phyloP scores from a whole-genome alignment of 306 rosid genomes.

The Senna siamea region DNA sequence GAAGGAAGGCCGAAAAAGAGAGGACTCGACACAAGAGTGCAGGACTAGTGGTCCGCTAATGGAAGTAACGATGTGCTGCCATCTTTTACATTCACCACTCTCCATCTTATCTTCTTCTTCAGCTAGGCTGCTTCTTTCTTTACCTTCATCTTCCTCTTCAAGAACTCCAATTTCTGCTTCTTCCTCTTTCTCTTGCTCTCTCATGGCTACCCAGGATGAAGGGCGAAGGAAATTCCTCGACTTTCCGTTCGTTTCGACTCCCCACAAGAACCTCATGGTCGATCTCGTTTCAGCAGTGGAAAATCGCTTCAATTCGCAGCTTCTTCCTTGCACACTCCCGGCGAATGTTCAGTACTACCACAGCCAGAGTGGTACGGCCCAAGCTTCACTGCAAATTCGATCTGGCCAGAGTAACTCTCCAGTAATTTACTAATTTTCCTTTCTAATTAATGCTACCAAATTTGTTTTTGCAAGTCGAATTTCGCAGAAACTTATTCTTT shows the following conservation, averaged over 20 bases:
- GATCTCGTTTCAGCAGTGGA: slow-evolving; percentile 66
- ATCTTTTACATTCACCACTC: slow-evolving; percentile 28
- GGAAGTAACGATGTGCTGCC: slow-evolving; percentile 42
- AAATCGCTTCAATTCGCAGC: slow-evolving; percentile 60
- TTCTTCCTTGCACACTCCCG: slow-evolving; percentile 76
- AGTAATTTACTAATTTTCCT: slow-evolving; percentile 37
- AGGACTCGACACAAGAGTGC: background rate
- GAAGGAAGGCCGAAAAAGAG: too few species aligned
- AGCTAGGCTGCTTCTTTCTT: background rate
- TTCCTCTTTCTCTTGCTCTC: slow-evolving; percentile 40
- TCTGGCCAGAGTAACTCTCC: slow-evolving; percentile 55
- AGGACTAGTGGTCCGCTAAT: background rate
- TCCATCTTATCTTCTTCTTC: slow-evolving; percentile 39
- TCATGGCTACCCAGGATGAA: slow-evolving; percentile 48
- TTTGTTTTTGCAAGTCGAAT: too few species aligned
- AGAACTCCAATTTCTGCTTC: slow-evolving; percentile 37
- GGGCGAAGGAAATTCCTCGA: slow-evolving; percentile 56
- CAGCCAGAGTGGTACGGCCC: slow-evolving; percentile 47
- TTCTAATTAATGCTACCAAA: too few species aligned
- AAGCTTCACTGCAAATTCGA: slow-evolving; percentile 67
- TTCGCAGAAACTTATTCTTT: too few species aligned
- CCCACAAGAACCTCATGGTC: slow-evolving; percentile 69
- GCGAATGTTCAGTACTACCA: slow-evolving; percentile 60
- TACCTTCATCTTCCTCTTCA: slow-evolving; percentile 9
- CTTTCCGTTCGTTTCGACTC: slow-evolving; percentile 66